Evolutionary conservation across 257 asterid species (phyloP).

Genomic region (Solanum virginianum): DNA sequence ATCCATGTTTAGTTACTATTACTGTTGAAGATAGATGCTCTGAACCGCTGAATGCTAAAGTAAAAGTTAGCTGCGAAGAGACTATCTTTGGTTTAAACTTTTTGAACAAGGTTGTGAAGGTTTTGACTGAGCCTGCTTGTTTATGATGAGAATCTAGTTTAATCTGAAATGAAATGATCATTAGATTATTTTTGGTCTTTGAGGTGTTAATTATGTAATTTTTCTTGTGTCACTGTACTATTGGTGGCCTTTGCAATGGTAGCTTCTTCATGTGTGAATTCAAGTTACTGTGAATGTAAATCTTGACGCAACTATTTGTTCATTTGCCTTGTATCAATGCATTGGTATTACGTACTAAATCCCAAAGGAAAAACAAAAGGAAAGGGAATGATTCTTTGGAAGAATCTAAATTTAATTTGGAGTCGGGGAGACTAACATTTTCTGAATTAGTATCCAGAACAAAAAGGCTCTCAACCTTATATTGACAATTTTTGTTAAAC

Average conservation of each 20-base stretch:
- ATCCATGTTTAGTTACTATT: conserved; percentile 69
- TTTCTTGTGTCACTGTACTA: background rate
- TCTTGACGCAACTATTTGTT: background rate
- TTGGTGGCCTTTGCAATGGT: background rate
- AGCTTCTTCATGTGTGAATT: background rate
- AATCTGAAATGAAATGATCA: background rate
- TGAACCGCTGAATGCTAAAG: conserved; percentile 61
- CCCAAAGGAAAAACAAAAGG: background rate
- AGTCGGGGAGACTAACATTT: too few relatives aligned
- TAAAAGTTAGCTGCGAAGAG: conserved; percentile 84
- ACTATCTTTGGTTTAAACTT: conserved; percentile 90
- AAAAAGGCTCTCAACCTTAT: too few relatives aligned
- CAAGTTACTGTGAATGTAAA: background rate
- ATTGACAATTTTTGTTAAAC: too few relatives aligned
- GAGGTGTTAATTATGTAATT: background rate
- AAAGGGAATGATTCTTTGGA: background rate
- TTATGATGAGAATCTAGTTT: too few relatives aligned
- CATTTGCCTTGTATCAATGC: background rate
- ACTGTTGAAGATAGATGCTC: conserved; percentile 64
- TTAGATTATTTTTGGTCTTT: background rate
- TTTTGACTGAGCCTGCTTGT: conserved; percentile 67
- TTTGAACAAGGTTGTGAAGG: conserved; percentile 70
- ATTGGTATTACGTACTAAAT: background rate
- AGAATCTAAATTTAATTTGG: background rate
- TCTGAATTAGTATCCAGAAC: too few relatives aligned